Base-by-base conservation (phyloP, 768 basidiomycete species). In the Auriscalpium vulgare region DNA sequence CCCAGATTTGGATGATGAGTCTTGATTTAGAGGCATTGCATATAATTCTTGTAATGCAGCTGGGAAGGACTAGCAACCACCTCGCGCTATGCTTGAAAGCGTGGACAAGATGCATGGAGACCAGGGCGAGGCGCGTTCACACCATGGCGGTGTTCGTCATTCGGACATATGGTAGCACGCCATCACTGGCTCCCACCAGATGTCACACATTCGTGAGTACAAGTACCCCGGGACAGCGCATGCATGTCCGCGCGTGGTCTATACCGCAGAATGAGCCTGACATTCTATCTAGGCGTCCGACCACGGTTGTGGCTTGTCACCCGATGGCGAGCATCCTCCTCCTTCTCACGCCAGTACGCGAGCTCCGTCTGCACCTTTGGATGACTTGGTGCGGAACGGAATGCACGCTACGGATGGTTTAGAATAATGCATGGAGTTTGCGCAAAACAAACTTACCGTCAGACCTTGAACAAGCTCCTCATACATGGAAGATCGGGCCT, bases 281-380 rank as follows among this genome's bases (percentile, higher is more conserved):
- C 29, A 29, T 29, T 29, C 29, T 29, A 29, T 29, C 29, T 29
- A 29, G 29, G 29, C 29, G 29, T 58, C 37, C 61, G 54, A 11
- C 71, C 14, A 43, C 54, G 35, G 14, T 47, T 48, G 19, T 62
- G 63, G 4, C 65, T 63, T 1, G 56, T 55, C 23, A 74, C 59
- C 51, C 75, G 65, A 37, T 77, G 64, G 36, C 78, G 68, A 17
- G 89, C 83, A 62, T 90, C 85, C 65, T 94, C 93, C 64, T 93
- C 90, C 55, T 87, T 76, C 61, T 91, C 83, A 4, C 87, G 79
- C 88, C 93, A 97, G 68, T 85, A 92, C 4, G 82, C 83, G 43
- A 93, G 79, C 65, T 97, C 95, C 56, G 82, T 81, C 66, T 95
- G 94, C 1, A 87, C 78, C 67, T 91, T 91, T 1, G 88, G 83